These are phyloP conservation scores for Trichosporon asahii DNA, from an alignment of 1,284 basidiomycete species.

Conservation along the genomic window DNA sequence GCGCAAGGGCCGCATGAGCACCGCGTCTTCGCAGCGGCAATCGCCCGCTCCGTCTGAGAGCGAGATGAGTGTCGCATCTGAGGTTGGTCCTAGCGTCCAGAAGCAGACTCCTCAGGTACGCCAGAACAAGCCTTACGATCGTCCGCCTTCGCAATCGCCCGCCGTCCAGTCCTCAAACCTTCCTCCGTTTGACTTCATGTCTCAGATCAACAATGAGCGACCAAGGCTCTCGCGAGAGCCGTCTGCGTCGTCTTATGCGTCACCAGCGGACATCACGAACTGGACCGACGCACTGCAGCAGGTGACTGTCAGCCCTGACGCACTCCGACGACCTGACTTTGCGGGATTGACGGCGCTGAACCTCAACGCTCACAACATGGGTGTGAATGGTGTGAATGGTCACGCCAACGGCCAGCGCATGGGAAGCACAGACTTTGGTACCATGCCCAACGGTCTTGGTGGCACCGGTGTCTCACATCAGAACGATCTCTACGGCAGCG, in stretches of 20 bases:
- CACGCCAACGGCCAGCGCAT: constrained; percentile 9
- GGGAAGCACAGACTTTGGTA: background rate
- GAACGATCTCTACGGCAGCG: constrained; percentile 19
- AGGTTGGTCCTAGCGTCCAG: constrained; percentile 43
- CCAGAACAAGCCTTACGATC: constrained; percentile 44
- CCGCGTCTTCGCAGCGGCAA: constrained; percentile 39
- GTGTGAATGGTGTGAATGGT: constrained; percentile 14
- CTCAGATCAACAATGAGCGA: constrained; percentile 16
- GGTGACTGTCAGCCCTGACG: constrained; percentile 40
- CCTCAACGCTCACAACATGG: constrained; percentile 19
- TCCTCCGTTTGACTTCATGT: constrained; percentile 29
- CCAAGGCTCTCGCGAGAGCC: constrained; percentile 31
- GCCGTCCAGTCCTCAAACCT: constrained; percentile 26
- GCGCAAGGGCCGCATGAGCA: constrained; percentile 39
- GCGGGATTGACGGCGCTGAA: constrained; percentile 15
- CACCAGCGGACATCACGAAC: constrained; percentile 21
- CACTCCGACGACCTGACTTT: constrained; percentile 41
- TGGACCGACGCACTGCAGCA: constrained; percentile 24
- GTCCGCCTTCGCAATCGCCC: constrained; percentile 40
- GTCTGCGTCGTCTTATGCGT: constrained; percentile 32
- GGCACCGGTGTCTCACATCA: background rate
- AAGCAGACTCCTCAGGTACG: constrained; percentile 43
- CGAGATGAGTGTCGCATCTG: constrained; percentile 43
- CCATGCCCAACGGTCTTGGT: constrained; percentile 2
- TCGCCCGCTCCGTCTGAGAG: constrained; percentile 45